Percentiles rank a stretch among this genome's conserved stretches.
Conservation (phyloP, 768 basidiomycete genomes). For the Podaxis rugospora region DNA sequence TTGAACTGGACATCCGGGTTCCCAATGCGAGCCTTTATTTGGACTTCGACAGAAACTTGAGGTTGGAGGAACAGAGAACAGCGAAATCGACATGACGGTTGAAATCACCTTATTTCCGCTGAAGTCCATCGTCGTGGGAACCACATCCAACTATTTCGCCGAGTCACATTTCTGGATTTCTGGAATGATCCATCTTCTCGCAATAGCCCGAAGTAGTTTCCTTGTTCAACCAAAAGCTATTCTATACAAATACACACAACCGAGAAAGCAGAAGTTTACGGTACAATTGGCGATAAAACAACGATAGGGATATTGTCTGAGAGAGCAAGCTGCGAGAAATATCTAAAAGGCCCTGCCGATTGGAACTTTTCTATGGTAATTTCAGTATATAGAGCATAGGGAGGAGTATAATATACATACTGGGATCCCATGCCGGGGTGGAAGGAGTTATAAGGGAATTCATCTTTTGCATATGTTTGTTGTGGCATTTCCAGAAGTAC, state of each 20-base stretch:
- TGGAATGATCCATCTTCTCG: background rate
- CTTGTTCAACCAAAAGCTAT: background rate
- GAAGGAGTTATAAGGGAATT: conserved; percentile 11
- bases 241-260: background rate
- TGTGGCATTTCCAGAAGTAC: background rate
- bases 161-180: background rate
- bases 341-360: background rate
- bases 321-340: background rate
- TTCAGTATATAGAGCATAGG: background rate
- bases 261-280: background rate
- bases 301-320: background rate
- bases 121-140: background rate
- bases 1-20: background rate
- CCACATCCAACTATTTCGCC: background rate
- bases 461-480: background rate
- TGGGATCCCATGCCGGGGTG: conserved; percentile 6
- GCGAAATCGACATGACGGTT: background rate
- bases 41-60: background rate
- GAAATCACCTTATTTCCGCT: background rate
- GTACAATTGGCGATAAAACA: background rate
- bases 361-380: background rate
- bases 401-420: background rate
- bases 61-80: too few species aligned
- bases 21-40: background rate
- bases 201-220: background rate